Percentiles rank a stretch among this genome's conserved stretches.
These are phyloP conservation scores for Mikania micrantha DNA, from an alignment of 129 eudicot species.

Conservation along the genomic window DNA sequence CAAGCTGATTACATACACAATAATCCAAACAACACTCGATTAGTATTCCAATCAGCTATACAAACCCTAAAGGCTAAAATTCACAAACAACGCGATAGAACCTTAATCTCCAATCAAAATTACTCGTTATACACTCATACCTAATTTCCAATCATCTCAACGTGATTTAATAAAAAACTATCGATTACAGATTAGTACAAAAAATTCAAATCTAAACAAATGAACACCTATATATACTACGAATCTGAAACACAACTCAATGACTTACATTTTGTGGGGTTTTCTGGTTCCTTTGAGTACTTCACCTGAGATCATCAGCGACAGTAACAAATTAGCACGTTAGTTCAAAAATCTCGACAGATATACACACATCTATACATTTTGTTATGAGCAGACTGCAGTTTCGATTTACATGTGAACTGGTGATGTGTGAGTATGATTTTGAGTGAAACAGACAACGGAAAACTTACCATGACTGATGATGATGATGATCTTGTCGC, in stretches of 20 bases:
- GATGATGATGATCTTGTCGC: neutral
- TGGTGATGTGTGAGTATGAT: neutral
- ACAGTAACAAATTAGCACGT: neutral
- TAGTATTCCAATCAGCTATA: neutral
- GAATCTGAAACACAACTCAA: neutral
- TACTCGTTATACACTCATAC: neutral
- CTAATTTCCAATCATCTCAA: neutral
- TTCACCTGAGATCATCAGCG: conserved; percentile 16
- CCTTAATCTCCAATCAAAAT: neutral
- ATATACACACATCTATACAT: neutral
- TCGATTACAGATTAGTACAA: neutral
- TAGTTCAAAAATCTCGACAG: neutral
- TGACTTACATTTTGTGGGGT: conserved; percentile 49
- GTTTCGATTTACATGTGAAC: too few species aligned
- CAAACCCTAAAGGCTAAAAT: neutral
- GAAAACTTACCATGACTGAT: conserved; percentile 19
- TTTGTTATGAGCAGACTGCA: too few species aligned
- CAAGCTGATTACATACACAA: conserved; percentile 34
- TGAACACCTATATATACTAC: too few species aligned
- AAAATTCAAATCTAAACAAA: neutral
- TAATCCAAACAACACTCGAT: neutral
- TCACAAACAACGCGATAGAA: neutral
- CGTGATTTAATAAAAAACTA: neutral
- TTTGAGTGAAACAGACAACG: neutral
- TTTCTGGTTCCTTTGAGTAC: conserved; percentile 49